Evolutionary conservation across 441 rosid species (phyloP), one percentile per base, ranked within the genome.

Genomic region (Isatis lusitanica): DNA sequence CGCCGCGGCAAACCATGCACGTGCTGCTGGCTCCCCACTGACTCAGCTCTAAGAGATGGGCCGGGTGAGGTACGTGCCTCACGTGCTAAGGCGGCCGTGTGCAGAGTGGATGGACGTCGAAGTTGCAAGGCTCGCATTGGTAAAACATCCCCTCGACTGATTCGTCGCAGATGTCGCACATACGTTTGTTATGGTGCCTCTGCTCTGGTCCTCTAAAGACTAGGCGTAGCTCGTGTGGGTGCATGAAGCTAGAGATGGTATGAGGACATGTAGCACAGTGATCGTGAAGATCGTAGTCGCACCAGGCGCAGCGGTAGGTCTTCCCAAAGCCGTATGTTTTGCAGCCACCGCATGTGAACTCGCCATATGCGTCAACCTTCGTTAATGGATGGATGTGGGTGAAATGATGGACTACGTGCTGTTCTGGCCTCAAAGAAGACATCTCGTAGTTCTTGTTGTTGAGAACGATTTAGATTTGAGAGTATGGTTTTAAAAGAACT

Each of bases 71-170:
- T 56, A 44, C 48, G 21, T 77, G 85, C 7, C 33, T 43, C n/a
- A 81, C 42, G 8, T 57, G 51, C 26, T 62, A 42, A 38, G 39
- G 82, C 13, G 75, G 66, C 66, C 38, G 56, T 9, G 78, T 73
- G 74, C 87, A 81, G 9, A 66, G 21, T 1, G 83, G 78, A 56
- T 81, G 80, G 10, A 69, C 64, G 17, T 76, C 73, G 61, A 79
- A 79, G 8, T 63, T 67, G 13, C 86, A 83, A 7, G 15, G 36
- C 46, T 68, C 33, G 61, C 82, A 83, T 2, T 66, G 58, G 40
- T 81, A 83, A 71, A 58, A 81, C 12, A 83, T 44, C 15, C 81
- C 83, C 52, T 77, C 77, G 13, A 39, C 56, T 10, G 3, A n/a
- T 30, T 79, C 79, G 3, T 55, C 31, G 46, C 84, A 83, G 11